A percentile compares a stretch with the other conserved stretches of the same genome.
These are phyloP conservation scores for Phoma sp. DNA, from an alignment of 2,329 filamentous ascomycete species.

Conservation along the genomic window DNA sequence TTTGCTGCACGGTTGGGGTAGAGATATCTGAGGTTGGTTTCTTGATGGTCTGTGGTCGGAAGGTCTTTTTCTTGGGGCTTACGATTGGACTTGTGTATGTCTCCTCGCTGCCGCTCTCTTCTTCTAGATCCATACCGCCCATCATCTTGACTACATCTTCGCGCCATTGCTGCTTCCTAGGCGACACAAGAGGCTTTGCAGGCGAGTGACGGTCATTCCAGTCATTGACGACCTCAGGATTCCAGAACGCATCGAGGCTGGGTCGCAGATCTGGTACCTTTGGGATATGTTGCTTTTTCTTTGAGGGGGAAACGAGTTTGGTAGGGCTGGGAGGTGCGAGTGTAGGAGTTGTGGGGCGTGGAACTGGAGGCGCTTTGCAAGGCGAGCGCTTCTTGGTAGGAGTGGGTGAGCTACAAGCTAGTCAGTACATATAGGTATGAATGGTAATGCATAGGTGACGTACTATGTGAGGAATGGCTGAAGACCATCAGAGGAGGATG, in stretches of 20 bases:
- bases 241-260: slow-evolving; percentile 50
- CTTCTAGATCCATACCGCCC: slow-evolving; percentile 31
- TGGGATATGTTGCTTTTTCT: slow-evolving; percentile 41
- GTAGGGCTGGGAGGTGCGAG: slow-evolving; percentile 34
- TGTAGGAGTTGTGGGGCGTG: slow-evolving; percentile 42
- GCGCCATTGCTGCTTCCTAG: slow-evolving; percentile 44
- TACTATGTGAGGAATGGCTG: slow-evolving; percentile 43
- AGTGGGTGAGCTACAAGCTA: slow-evolving; percentile 35
- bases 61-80: slow-evolving; percentile 27
- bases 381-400: slow-evolving; percentile 44
- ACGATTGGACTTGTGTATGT: slow-evolving; percentile 27
- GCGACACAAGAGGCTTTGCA: slow-evolving; percentile 42
- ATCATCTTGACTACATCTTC: slow-evolving; percentile 38
- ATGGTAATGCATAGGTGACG: not conserved
- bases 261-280: slow-evolving; percentile 38
- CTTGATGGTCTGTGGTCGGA: slow-evolving; percentile 11
- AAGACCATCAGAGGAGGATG: slow-evolving; percentile 34
- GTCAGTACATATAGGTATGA: not conserved
- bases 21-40: not conserved
- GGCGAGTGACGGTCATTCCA: slow-evolving; percentile 48
- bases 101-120: slow-evolving; percentile 29
- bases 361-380: slow-evolving; percentile 39
- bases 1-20: slow-evolving; percentile 26
- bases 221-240: slow-evolving; percentile 43
- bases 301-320: slow-evolving; percentile 47